Percentiles rank a stretch among this genome's conserved stretches.
Evolutionary conservation across 306 rosid genomes (phyloP).

Genomic region (Senna siamea): DNA sequence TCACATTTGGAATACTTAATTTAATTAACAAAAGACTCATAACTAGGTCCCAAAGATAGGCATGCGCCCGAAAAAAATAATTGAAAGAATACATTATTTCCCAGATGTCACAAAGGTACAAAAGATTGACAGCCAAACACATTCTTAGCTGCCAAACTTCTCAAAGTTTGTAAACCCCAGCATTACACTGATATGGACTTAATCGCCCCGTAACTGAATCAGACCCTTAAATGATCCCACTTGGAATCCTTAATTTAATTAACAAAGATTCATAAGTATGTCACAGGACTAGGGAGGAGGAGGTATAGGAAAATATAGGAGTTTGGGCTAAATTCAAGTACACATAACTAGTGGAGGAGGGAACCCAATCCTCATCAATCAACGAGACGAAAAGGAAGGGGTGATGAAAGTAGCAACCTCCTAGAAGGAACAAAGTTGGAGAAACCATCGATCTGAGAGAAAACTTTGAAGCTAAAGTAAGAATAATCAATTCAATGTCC

Average conservation of each 20-base stretch:
- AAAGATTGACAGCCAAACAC: slow-evolving; percentile 26
- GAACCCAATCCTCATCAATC: slow-evolving; percentile 15
- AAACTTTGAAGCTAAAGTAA: slow-evolving; percentile 32
- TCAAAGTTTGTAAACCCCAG: not conserved
- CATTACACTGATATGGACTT: slow-evolving; percentile 17
- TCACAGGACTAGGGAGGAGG: not conserved
- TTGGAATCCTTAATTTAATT: slow-evolving; percentile 27
- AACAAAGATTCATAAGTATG: slow-evolving; percentile 24
- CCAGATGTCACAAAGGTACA: slow-evolving; percentile 7
- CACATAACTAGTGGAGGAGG: not conserved
- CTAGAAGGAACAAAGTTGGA: slow-evolving; percentile 17
- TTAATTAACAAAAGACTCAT: slow-evolving; percentile 27
- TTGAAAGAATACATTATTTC: too few species aligned
- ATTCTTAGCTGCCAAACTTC: slow-evolving; percentile 19
- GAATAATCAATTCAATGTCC: slow-evolving; percentile 29
- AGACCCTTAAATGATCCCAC: slow-evolving; percentile 32
- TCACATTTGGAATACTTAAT: slow-evolving; percentile 34
- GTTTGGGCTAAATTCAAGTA: not conserved
- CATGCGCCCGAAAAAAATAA: too few species aligned
- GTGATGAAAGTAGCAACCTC: slow-evolving; percentile 33
- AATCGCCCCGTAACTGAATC: not conserved
- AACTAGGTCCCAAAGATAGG: not conserved
- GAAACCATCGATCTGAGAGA: slow-evolving; percentile 38
- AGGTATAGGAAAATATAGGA: not conserved
- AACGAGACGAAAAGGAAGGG: slow-evolving; percentile 17